A percentile compares a stretch with the other conserved stretches of the same genome.
These are phyloP conservation scores for Chlamydomonas incerta DNA, from an alignment of 139 green algal species.

Conservation along the genomic window DNA sequence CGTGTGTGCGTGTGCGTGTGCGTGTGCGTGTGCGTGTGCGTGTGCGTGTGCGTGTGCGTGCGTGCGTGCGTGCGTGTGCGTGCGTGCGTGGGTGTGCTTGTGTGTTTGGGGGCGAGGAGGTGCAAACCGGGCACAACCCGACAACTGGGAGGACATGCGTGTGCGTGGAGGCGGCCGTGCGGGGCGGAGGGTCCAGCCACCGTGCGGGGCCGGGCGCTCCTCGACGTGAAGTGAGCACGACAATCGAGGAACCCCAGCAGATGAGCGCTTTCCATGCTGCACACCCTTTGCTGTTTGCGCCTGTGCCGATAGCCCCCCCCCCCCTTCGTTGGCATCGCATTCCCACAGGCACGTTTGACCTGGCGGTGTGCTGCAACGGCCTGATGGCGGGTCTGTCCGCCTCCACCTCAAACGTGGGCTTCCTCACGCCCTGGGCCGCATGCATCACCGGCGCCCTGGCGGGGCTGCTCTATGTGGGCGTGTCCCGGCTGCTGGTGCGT, in stretches of 20 bases:
- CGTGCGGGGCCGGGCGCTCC: too few species aligned
- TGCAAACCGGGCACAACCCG: too few species aligned
- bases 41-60: neutral
- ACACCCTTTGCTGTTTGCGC: too few species aligned
- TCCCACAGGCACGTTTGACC: conserved; percentile 57
- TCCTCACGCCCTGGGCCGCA: conserved; percentile 57
- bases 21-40: neutral
- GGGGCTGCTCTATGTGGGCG: conserved; percentile 46
- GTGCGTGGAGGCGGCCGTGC: too few species aligned
- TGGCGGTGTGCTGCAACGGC: conserved; percentile 58
- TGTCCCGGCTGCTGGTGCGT: conserved; percentile 50
- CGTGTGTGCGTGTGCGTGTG: neutral
- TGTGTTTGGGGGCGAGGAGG: too few species aligned
- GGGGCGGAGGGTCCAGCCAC: too few species aligned
- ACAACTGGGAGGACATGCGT: too few species aligned
- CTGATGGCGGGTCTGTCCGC: conserved; percentile 56
- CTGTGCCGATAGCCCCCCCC: too few species aligned
- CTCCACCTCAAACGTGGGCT: conserved; percentile 56
- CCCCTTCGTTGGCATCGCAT: too few species aligned
- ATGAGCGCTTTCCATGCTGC: too few species aligned
- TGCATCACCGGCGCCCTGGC: conserved; percentile 47
- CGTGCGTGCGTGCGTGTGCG: neutral
- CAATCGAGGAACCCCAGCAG: too few species aligned
- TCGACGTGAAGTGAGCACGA: too few species aligned
- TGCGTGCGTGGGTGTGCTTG: neutral